Evolutionary conservation across 2,329 filamentous ascomycete species (phyloP).

Genomic region (Cryphonectria japonica): DNA sequence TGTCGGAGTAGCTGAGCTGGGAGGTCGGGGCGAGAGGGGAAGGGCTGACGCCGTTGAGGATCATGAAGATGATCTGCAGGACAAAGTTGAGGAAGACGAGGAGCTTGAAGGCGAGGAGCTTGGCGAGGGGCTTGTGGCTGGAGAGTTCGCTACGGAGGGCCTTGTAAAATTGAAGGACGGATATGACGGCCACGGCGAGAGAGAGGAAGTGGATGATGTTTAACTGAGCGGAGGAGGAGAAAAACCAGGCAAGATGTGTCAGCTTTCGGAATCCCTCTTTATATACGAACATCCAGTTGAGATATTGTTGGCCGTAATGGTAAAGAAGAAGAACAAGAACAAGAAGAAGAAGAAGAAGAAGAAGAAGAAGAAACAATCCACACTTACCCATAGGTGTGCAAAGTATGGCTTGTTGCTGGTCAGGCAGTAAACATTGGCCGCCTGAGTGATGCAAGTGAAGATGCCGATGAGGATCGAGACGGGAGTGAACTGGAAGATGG

Average conservation of each 20-base stretch:
- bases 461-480: constrained; percentile 47
- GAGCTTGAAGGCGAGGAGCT: constrained; percentile 41
- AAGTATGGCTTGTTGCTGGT: constrained; percentile 35
- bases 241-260: neutral
- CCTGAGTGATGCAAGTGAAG: constrained; percentile 36
- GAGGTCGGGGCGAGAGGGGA: constrained; percentile 30
- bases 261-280: neutral
- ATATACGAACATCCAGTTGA: neutral
- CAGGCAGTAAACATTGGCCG: constrained; percentile 37
- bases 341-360: neutral
- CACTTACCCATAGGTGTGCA: constrained; percentile 37
- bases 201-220: constrained; percentile 34
- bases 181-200: constrained; percentile 34
- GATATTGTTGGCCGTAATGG: neutral
- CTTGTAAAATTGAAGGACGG: constrained; percentile 37
- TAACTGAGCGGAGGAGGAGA: constrained; percentile 25
- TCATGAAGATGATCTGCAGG: constrained; percentile 28
- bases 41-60: constrained; percentile 30
- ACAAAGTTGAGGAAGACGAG: constrained; percentile 39
- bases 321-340: neutral
- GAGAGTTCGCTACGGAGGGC: constrained; percentile 35
- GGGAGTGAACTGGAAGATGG: constrained; percentile 46
- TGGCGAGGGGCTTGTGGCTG: constrained; percentile 37
- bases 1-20: constrained; percentile 33
- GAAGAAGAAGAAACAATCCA: neutral